These are phyloP conservation scores for Cucumis melo DNA, from an alignment of 306 rosid species.

Conservation along the genomic window DNA sequence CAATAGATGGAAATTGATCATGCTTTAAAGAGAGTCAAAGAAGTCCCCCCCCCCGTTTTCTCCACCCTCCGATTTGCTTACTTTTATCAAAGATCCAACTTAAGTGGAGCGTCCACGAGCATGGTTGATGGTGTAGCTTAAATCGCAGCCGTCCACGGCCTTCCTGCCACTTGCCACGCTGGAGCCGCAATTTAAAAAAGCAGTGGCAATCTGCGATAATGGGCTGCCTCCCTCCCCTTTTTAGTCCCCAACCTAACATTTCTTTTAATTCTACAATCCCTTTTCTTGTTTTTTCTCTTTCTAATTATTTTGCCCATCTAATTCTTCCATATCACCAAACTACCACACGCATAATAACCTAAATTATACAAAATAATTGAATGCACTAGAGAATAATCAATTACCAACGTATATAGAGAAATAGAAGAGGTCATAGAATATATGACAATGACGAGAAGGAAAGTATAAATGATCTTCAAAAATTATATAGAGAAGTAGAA, in stretches of 20 bases:
- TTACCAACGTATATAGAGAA: no score
- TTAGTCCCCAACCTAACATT: background rate
- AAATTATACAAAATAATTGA: no score
- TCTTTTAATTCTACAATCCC: background rate
- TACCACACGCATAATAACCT: background rate
- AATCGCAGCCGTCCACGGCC: background rate
- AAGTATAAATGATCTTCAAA: no score
- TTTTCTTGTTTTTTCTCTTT: no score
- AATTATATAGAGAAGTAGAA: no score
- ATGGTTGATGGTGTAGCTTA: background rate
- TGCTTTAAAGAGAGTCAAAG: no score
- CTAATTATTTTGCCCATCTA: background rate
- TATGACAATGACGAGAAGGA: no score
- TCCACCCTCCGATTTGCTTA: background rate
- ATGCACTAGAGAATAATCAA: no score
- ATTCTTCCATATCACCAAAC: background rate
- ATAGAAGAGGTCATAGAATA: no score
- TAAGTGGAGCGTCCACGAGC: background rate
- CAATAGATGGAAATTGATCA: background rate
- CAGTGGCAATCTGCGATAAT: background rate
- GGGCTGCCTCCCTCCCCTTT: background rate
- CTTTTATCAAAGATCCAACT: background rate
- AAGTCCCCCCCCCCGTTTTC: no score
- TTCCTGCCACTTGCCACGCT: background rate
- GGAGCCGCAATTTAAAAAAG: conserved; percentile 3